These are phyloP conservation scores for Cyclospora cayetanensis DNA, from an alignment of 169 alveolate genomes.

Conservation along the genomic window DNA sequence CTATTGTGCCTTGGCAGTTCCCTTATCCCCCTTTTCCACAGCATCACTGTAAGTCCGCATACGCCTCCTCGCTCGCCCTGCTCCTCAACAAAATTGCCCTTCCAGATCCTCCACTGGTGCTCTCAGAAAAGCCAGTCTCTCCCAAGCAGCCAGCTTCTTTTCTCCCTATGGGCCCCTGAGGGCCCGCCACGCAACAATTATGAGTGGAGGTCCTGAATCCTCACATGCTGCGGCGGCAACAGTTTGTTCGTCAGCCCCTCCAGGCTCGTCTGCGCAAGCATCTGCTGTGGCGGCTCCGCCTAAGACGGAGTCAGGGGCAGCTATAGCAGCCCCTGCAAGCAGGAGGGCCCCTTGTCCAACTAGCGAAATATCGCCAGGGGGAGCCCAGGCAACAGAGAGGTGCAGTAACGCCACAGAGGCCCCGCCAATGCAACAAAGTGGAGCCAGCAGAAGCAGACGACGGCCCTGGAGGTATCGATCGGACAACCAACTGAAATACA, in stretches of 20 bases:
- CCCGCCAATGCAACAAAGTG: slow-evolving; percentile 45
- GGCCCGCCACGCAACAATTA: too few species aligned
- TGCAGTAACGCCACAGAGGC: neutral
- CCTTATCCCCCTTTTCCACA: too few species aligned
- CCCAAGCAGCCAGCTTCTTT: too few species aligned
- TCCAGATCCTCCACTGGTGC: too few species aligned
- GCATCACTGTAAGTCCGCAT: too few species aligned
- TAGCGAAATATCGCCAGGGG: neutral
- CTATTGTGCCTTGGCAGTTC: too few species aligned
- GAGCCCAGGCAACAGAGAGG: neutral
- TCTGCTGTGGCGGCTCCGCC: slow-evolving; percentile 78
- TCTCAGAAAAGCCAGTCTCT: too few species aligned
- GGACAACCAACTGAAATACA: slow-evolving; percentile 18
- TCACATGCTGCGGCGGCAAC: slow-evolving; percentile 32
- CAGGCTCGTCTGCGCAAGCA: slow-evolving; percentile 48
- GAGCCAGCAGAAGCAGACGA: slow-evolving; percentile 32
- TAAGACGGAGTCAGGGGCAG: slow-evolving; percentile 77
- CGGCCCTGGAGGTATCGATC: slow-evolving; percentile 50
- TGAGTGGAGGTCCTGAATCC: too few species aligned
- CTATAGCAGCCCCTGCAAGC: slow-evolving; percentile 50
- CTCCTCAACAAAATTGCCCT: too few species aligned
- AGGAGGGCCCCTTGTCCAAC: slow-evolving; percentile 2
- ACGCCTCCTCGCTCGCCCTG: too few species aligned
- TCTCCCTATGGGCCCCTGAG: too few species aligned
- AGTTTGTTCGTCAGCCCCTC: neutral